phyloP scores from a whole-genome alignment of 768 basidiomycete species.

The Dacryopinax primogenitus region DNA sequence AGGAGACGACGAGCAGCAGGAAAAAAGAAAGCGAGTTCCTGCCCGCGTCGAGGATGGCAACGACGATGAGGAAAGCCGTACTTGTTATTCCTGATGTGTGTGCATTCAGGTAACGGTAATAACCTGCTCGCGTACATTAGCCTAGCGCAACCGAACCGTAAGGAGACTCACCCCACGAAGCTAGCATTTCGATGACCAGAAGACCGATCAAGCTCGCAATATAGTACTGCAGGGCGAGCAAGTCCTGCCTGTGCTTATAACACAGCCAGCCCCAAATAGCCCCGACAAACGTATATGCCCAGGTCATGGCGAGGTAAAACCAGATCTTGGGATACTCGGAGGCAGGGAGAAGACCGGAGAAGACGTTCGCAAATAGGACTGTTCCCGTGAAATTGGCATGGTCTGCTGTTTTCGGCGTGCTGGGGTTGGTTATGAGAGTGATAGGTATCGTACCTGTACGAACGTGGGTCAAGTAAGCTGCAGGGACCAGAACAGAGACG shows the following conservation, averaged over 20 bases:
- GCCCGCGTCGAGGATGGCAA: conserved; percentile 89
- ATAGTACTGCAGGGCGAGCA: conserved; percentile 78
- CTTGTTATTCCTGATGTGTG: conserved; percentile 62
- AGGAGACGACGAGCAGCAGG: conserved; percentile 79
- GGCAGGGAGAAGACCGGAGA: conserved; percentile 78
- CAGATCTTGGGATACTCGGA: conserved; percentile 95
- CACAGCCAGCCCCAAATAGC: conserved; percentile 73
- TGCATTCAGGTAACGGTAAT: conserved; percentile 89
- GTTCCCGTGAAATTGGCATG: conserved; percentile 70
- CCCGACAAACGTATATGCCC: conserved; percentile 60
- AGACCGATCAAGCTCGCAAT: conserved; percentile 76
- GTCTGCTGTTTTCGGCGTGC: conserved; percentile 36
- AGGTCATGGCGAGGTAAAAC: conserved; percentile 75
- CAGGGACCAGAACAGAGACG: background rate
- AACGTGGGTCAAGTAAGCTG: background rate
- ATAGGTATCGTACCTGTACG: conserved; percentile 71
- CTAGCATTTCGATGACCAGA: conserved; percentile 86
- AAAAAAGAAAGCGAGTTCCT: conserved; percentile 92
- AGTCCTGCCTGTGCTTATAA: conserved; percentile 62
- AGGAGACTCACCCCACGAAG: conserved; percentile 57
- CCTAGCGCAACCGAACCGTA: background rate
- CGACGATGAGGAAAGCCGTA: conserved; percentile 85
- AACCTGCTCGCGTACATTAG: conserved; percentile 36
- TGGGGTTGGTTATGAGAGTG: conserved; percentile 44
- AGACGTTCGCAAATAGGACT: conserved; percentile 77